Base-by-base conservation (phyloP, 108 stramenopile species). In the Pseudonitzschia delicatissima region DNA sequence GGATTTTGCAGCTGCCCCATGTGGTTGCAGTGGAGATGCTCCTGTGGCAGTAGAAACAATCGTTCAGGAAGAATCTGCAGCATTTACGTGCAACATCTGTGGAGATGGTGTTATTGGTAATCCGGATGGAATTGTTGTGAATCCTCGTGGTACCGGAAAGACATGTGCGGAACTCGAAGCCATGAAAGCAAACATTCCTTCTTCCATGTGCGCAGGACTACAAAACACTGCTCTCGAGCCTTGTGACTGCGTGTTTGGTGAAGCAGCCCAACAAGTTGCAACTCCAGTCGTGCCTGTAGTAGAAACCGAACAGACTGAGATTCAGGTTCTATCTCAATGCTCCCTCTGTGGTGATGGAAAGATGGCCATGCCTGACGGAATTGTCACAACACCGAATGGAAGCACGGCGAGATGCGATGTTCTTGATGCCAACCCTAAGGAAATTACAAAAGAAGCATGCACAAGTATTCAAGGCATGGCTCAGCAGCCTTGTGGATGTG, bases 271-370 rank as follows among this genome's bases (percentile, higher is more conserved):
- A 4, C 31, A 32, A 17, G 31, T 28, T 18, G 35, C 21, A 34
- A 21, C 20, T 20, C 57, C 57, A 13, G 57, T 33, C 13, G 7
- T 58, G 4, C 11, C 50, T 12, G 21, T 25, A 18, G 20, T 0
- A 18, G 50, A 26, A 51, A 23, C 34, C 57, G 34, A 58, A 11
- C 28, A 32, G 57, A 20, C 4, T 36, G 12, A 23, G 13, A 23
- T 18, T 28, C 23, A 58, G 17, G 18, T 37, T 4, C 57, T 55
- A 9, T 58, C 42, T 48, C 53, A 59, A 39, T 68, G 68, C 29
- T 39, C 68, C 15, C 45, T 68, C n/a, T 68, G 68, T 45, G 57
- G 57, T 45, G 31, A n/a, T 3, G 68, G 68, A 31, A 26, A 68
- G 2, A 48, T 68, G 42, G 59, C 68, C 9, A 1, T 58, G 2